Conservation (phyloP, 2,329 filamentous ascomycete species). For the Xylaria sp. region DNA sequence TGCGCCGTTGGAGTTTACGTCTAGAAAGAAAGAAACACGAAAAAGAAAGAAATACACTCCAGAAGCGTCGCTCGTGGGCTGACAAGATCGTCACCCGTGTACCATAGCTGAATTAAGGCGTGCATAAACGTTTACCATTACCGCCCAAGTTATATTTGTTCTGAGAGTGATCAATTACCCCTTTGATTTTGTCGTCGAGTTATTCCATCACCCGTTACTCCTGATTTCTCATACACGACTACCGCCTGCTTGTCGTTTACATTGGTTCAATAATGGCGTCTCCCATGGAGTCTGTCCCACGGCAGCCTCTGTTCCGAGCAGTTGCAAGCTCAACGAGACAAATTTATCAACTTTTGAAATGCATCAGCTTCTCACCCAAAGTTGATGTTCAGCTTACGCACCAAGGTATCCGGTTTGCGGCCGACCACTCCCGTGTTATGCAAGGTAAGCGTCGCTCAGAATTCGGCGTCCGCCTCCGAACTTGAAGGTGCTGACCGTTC, state of each 20-base stretch:
- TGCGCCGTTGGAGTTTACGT: slow-evolving; percentile 99
- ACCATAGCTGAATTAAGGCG: slow-evolving; percentile 55
- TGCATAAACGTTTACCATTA: slow-evolving; percentile 47
- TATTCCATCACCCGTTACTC: slow-evolving; percentile 15
- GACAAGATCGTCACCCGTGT: slow-evolving; percentile 51
- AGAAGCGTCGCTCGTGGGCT: slow-evolving; percentile 42
- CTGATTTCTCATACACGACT: not conserved
- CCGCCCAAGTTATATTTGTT: slow-evolving; percentile 26
- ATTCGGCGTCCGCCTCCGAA: not conserved
- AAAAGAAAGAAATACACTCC: slow-evolving; percentile 56
- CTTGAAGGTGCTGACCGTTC: slow-evolving; percentile 34
- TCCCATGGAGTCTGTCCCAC: slow-evolving; percentile 40
- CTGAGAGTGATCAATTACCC: slow-evolving; percentile 41
- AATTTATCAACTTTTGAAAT: slow-evolving; percentile 71
- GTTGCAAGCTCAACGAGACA: slow-evolving; percentile 82
- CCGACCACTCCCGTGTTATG: slow-evolving; percentile 89
- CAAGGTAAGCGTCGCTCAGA: slow-evolving; percentile 70
- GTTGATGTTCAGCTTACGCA: slow-evolving; percentile 79
- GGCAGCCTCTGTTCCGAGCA: slow-evolving; percentile 73
- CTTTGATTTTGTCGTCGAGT: slow-evolving; percentile 23
- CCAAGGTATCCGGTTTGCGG: slow-evolving; percentile 87
- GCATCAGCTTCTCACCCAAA: slow-evolving; percentile 69
- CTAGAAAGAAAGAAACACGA: slow-evolving; percentile 59
- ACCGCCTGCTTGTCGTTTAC: slow-evolving; percentile 11
- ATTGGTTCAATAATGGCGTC: slow-evolving; percentile 43